phyloP scores from a whole-genome alignment of 306 rosid species.

The Cicer judaicum region DNA sequence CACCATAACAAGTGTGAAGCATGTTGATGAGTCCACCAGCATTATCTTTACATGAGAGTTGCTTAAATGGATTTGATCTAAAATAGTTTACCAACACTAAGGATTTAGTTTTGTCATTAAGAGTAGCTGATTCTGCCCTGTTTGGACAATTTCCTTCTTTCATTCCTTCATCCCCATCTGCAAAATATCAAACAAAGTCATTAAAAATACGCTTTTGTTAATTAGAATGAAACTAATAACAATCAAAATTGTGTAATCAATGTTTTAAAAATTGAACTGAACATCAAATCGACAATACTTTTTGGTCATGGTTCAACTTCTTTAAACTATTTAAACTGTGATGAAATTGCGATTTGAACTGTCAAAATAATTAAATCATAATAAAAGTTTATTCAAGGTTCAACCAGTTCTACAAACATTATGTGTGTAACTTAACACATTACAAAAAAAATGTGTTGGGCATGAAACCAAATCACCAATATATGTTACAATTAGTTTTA shows the following conservation, averaged over 20 bases:
- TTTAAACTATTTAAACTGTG: background rate
- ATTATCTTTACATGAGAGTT: constrained; percentile 57
- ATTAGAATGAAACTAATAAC: background rate
- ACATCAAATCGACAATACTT: background rate
- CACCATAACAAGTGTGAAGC: constrained; percentile 69
- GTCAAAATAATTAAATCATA: background rate
- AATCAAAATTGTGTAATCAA: background rate
- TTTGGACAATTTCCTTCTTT: constrained; percentile 70
- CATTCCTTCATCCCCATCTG: constrained; percentile 89
- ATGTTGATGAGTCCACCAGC: constrained; percentile 60
- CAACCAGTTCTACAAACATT: background rate
- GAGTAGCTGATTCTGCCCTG: constrained; percentile 72
- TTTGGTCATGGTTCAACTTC: background rate
- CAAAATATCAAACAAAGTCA: constrained; percentile 22
- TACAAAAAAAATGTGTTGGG: too few species aligned
- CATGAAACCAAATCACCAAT: too few species aligned
- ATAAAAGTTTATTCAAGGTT: background rate
- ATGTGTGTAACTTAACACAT: too few species aligned
- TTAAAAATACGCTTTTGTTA: background rate
- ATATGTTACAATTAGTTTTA: too few species aligned
- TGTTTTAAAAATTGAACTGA: background rate
- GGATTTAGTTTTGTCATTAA: constrained; percentile 72
- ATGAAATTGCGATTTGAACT: background rate
- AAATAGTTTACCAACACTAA: constrained; percentile 81
- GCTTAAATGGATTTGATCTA: constrained; percentile 57